These are phyloP conservation scores for Populus tomentosa DNA, from an alignment of 441 rosid genomes.

Conservation along the genomic window DNA sequence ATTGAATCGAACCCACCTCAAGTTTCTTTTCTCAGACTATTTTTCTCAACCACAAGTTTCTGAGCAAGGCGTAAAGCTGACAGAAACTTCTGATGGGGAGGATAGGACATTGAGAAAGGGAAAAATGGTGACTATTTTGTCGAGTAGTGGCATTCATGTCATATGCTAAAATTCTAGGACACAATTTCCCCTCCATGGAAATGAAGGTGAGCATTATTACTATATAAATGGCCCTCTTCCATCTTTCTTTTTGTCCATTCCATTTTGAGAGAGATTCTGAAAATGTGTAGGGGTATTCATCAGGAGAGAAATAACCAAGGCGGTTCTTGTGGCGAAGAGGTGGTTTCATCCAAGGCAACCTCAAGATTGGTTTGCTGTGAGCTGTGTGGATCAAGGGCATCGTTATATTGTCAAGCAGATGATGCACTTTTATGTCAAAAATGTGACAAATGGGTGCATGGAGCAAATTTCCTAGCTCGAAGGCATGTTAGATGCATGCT, in stretches of 20 bases:
- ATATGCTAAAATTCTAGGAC: slow-evolving; percentile 11
- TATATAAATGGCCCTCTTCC: slow-evolving; percentile 10
- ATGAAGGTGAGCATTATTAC: background rate
- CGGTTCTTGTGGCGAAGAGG: slow-evolving; percentile 10
- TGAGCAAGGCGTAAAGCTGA: background rate
- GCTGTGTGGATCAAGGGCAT: slow-evolving; percentile 56
- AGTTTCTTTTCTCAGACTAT: slow-evolving; percentile 6
- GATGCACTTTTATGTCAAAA: slow-evolving; percentile 60
- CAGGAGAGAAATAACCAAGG: slow-evolving; percentile 18
- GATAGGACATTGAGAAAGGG: slow-evolving; percentile 1
- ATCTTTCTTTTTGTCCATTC: background rate
- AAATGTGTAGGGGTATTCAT: slow-evolving; percentile 52
- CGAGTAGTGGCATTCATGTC: slow-evolving; percentile 18
- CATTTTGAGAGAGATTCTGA: background rate
- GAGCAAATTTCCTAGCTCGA: slow-evolving; percentile 73
- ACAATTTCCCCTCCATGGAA: background rate
- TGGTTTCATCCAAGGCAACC: slow-evolving; percentile 1
- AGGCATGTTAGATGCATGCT: slow-evolving; percentile 74
- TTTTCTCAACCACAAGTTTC: slow-evolving; percentile 36
- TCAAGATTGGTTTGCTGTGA: slow-evolving; percentile 37
- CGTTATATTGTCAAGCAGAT: slow-evolving; percentile 77
- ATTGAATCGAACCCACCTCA: background rate
- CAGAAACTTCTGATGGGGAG: background rate
- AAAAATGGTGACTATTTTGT: slow-evolving; percentile 14
- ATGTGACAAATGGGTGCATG: slow-evolving; percentile 71